Percentiles rank a stretch among this genome's conserved stretches.
phyloP scores from a whole-genome alignment of 2,329 filamentous ascomycete species.

The Pseudogymnoascus sp. region DNA sequence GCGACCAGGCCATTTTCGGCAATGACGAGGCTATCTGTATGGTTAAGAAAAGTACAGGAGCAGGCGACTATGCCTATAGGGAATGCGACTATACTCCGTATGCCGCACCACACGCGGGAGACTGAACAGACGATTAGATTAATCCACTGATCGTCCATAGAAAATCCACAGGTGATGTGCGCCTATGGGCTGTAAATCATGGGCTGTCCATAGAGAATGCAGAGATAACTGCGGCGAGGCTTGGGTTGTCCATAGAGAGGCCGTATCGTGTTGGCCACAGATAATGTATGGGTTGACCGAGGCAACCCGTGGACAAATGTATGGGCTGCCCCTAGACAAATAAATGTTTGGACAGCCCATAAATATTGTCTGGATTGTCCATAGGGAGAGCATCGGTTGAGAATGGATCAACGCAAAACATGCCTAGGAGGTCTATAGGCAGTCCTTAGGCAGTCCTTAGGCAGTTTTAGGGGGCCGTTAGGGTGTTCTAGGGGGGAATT shows the following conservation, averaged over 20 bases:
- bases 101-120: background rate
- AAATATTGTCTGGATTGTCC: background rate
- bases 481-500: background rate
- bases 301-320: background rate
- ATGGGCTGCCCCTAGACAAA: too few species aligned
- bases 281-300: background rate
- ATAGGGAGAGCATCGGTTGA: background rate
- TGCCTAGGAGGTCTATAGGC: background rate
- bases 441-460: background rate
- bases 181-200: background rate
- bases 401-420: background rate
- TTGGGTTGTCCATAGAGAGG: background rate
- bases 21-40: background rate
- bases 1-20: background rate
- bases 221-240: background rate
- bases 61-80: background rate
- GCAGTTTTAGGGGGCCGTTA: background rate
- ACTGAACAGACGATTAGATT: background rate
- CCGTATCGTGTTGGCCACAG: background rate
- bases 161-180: background rate
- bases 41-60: background rate
- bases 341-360: background rate
- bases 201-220: background rate
- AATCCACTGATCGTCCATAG: background rate
- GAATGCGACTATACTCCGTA: background rate